Evolutionary conservation across 164 flowering plant species (phyloP).

Genomic region (Vitis vinifera): DNA sequence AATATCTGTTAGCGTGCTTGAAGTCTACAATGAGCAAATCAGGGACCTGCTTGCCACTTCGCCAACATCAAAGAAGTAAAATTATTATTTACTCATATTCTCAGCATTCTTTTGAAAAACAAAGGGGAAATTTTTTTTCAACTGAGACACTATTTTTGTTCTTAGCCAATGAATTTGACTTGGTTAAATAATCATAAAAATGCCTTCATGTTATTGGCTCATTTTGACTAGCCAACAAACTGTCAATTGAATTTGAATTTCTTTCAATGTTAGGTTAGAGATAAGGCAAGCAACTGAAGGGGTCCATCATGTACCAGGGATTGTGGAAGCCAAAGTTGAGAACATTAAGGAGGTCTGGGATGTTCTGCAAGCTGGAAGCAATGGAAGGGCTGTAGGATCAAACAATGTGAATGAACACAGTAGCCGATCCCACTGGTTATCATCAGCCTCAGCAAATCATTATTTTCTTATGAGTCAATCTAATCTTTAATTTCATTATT

Average conservation of each 20-base stretch:
- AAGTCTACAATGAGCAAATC: constrained; percentile 92
- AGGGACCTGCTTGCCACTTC: constrained; percentile 77
- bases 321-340: constrained; percentile 34
- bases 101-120: too few species aligned
- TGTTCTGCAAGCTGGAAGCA: constrained; percentile 35
- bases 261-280: constrained; percentile 29
- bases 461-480: not conserved
- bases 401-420: constrained; percentile 41
- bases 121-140: too few species aligned
- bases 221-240: not conserved
- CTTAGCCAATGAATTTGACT: too few species aligned
- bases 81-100: not conserved
- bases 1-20: constrained; percentile 84
- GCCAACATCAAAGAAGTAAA: constrained; percentile 62
- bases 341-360: constrained; percentile 31
- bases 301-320: constrained; percentile 39
- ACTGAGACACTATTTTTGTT: too few species aligned
- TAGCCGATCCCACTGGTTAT: constrained; percentile 49
- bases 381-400: constrained; percentile 38
- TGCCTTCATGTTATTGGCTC: not conserved
- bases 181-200: too few species aligned
- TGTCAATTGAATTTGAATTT: not conserved
- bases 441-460: not conserved
- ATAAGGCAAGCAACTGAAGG: constrained; percentile 42
- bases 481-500: not conserved